Evolutionary conservation across 352 stramenopile genomes (phyloP).

Genomic region (Phytophthora hibernalis): DNA sequence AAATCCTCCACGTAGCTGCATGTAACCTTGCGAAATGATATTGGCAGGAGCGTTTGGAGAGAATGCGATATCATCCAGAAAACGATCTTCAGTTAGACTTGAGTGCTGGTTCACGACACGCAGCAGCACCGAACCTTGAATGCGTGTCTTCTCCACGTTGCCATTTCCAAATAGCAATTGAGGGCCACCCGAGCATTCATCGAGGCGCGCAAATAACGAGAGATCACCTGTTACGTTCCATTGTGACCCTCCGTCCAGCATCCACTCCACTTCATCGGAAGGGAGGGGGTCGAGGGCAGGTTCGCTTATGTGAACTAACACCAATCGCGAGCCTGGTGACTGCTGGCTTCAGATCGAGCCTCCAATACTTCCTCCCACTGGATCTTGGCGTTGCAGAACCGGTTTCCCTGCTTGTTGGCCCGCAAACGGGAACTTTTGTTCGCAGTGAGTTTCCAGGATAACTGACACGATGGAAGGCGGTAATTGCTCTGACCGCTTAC

Average conservation of each 20-base stretch:
- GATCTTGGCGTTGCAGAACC: neutral
- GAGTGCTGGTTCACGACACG: neutral
- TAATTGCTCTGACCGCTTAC: neutral
- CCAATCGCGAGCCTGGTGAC: neutral
- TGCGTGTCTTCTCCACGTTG: neutral
- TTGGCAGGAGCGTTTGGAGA: neutral
- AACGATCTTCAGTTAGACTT: neutral
- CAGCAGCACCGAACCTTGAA: neutral
- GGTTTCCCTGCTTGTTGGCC: neutral
- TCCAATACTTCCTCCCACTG: neutral
- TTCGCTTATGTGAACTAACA: neutral
- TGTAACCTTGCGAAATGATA: constrained; percentile 3
- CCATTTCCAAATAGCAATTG: neutral
- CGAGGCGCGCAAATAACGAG: neutral
- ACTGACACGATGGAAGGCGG: neutral
- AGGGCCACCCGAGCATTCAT: neutral
- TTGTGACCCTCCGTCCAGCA: neutral
- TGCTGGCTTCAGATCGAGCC: neutral
- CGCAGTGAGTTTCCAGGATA: too few species aligned
- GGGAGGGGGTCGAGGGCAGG: neutral
- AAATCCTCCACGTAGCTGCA: neutral
- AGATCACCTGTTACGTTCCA: neutral
- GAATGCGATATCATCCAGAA: neutral
- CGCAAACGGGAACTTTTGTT: too few species aligned
- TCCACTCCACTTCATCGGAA: constrained; percentile 1